Evolutionary conservation across 2,329 filamentous ascomycete genomes (phyloP).

Genomic region (Metarhizium brunneum): DNA sequence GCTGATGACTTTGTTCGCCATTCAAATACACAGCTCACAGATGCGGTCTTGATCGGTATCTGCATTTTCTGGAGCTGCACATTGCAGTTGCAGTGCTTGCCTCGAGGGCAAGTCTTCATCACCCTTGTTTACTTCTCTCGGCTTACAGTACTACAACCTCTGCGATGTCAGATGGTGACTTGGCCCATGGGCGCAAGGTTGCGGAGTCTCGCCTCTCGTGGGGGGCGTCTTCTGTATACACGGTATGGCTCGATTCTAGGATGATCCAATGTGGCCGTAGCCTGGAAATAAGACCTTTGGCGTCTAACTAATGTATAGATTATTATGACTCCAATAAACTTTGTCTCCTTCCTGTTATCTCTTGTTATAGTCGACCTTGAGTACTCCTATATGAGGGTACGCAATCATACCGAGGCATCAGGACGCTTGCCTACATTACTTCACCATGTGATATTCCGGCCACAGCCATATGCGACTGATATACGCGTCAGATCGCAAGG

Average conservation of each 20-base stretch:
- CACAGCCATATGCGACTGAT: conserved; percentile 24
- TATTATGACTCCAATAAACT: conserved; percentile 53
- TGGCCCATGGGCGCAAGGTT: too few relatives aligned
- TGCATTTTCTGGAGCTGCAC: too few relatives aligned
- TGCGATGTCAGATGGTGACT: too few relatives aligned
- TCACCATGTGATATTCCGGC: conserved; percentile 30
- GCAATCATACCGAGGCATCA: conserved; percentile 21
- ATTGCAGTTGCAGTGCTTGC: too few relatives aligned
- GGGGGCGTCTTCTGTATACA: background rate
- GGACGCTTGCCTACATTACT: conserved; percentile 30
- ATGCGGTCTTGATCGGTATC: too few relatives aligned
- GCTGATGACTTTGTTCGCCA: too few relatives aligned
- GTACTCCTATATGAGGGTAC: conserved; percentile 41
- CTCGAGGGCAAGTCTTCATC: too few relatives aligned
- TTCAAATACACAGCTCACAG: too few relatives aligned
- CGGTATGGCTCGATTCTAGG: background rate
- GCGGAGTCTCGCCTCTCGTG: too few relatives aligned
- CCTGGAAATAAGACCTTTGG: background rate
- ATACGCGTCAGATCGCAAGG: background rate
- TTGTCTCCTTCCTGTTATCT: conserved; percentile 56
- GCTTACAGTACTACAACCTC: too few relatives aligned
- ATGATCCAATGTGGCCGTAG: background rate
- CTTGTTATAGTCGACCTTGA: conserved; percentile 53
- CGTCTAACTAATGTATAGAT: conserved; percentile 19
- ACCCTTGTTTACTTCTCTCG: too few relatives aligned